Conservation (phyloP, 2,329 filamentous ascomycete species). For the Aspergillus novofumigatus region DNA sequence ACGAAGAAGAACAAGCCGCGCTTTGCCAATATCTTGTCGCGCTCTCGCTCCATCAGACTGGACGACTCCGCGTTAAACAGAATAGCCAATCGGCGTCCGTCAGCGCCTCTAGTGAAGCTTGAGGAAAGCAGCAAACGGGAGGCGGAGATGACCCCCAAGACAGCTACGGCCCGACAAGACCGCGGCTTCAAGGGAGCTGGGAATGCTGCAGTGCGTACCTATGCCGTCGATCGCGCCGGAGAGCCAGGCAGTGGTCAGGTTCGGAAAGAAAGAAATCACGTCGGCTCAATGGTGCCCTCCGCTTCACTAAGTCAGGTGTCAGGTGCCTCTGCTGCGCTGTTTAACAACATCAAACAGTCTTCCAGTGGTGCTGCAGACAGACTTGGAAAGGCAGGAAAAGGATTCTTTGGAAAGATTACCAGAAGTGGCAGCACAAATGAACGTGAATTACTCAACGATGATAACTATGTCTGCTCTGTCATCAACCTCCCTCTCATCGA, state of each 20-base stretch:
- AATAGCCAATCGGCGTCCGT: constrained; percentile 33
- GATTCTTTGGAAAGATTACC: constrained; percentile 73
- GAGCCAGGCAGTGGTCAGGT: constrained; percentile 26
- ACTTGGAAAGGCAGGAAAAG: constrained; percentile 69
- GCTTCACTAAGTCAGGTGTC: constrained; percentile 46
- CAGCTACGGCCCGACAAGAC: constrained; percentile 63
- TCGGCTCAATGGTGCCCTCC: constrained; percentile 40
- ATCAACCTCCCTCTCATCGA: constrained; percentile 83
- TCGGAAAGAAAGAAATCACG: constrained; percentile 31
- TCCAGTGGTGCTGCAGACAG: constrained; percentile 70
- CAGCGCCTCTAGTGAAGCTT: constrained; percentile 36
- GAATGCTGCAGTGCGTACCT: constrained; percentile 60
- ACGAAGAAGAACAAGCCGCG: constrained; percentile 43
- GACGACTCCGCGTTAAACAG: constrained; percentile 38
- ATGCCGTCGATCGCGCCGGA: constrained; percentile 64
- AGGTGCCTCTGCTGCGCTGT: constrained; percentile 59
- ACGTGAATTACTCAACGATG: constrained; percentile 68
- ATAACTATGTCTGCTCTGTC: constrained; percentile 78
- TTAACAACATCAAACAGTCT: constrained; percentile 69
- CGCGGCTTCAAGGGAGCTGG: constrained; percentile 66
- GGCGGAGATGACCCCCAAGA: constrained; percentile 50
- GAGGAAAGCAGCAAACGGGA: constrained; percentile 32
- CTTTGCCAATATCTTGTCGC: constrained; percentile 42
- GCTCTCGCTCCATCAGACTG: constrained; percentile 42
- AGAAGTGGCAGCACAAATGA: constrained; percentile 66